Conservation (phyloP, 1,284 basidiomycete species). For the Coniferiporia weirii region DNA sequence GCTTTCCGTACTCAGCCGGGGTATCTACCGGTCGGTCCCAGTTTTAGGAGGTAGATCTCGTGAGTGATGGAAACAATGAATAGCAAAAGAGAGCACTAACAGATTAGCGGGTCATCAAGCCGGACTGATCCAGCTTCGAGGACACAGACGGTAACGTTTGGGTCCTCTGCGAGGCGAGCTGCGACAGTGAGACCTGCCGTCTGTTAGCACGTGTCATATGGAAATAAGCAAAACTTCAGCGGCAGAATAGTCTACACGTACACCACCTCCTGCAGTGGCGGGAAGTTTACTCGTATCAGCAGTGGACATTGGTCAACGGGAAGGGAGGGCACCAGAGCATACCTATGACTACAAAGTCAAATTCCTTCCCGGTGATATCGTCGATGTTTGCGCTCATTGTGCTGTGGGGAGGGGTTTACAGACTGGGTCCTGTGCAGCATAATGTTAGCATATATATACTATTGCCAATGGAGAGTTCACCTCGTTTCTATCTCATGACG, state of each 20-base stretch:
- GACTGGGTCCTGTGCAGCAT: too few relatives aligned
- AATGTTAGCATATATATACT: too few relatives aligned
- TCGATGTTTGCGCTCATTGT: neutral
- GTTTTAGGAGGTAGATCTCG: neutral
- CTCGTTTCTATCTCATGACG: too few relatives aligned
- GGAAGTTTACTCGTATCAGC: too few relatives aligned
- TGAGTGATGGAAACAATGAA: neutral
- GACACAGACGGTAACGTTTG: slow-evolving; percentile 32
- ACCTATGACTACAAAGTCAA: slow-evolving; percentile 17
- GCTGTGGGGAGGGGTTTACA: too few relatives aligned
- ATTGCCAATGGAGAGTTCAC: too few relatives aligned
- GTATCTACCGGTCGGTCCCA: slow-evolving; percentile 11
- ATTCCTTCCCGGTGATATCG: neutral
- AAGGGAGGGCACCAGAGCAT: neutral
- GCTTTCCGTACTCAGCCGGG: slow-evolving; percentile 19
- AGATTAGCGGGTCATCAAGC: slow-evolving; percentile 29
- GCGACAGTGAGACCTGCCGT: slow-evolving; percentile 40
- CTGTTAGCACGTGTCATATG: slow-evolving; percentile 3
- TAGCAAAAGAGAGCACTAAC: slow-evolving; percentile 13
- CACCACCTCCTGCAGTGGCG: slow-evolving; percentile 9
- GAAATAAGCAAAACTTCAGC: too few relatives aligned
- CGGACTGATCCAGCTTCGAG: slow-evolving; percentile 36
- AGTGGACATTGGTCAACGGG: too few relatives aligned
- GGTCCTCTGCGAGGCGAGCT: slow-evolving; percentile 39
- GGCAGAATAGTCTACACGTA: neutral